Evolutionary conservation across 2,329 filamentous ascomycete genomes (phyloP).

Genomic region (Emericellopsis cladophorae): DNA sequence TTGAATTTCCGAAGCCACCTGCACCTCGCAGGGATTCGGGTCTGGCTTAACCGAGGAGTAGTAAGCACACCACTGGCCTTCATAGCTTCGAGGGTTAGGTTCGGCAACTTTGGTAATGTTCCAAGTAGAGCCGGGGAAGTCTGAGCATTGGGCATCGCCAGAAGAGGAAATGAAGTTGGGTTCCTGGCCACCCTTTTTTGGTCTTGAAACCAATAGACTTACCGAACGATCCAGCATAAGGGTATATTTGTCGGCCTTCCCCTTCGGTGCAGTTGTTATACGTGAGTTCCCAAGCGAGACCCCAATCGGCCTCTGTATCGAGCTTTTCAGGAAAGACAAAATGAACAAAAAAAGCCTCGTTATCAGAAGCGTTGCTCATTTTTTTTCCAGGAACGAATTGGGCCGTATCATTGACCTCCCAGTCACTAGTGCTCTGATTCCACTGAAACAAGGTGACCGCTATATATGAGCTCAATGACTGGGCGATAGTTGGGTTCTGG

Average conservation of each 20-base stretch:
- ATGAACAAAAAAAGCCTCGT: slow-evolving; percentile 1
- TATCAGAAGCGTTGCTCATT: slow-evolving; percentile 1
- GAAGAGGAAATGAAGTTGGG: not conserved
- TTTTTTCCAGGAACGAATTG: not conserved
- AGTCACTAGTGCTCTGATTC: slow-evolving; percentile 3
- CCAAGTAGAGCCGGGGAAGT: not conserved
- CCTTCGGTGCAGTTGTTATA: slow-evolving; percentile 1
- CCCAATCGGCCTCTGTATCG: slow-evolving; percentile 1
- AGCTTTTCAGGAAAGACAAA: not conserved
- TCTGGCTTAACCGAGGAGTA: not conserved
- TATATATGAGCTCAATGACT: slow-evolving; percentile 1
- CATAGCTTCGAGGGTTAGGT: not conserved
- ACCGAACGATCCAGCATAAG: not conserved
- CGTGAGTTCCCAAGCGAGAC: not conserved
- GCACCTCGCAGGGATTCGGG: slow-evolving; percentile 1
- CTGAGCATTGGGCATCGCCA: not conserved
- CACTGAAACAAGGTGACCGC: slow-evolving; percentile 1
- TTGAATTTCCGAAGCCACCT: slow-evolving; percentile 34
- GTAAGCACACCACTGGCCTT: not conserved
- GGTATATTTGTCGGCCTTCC: not conserved
- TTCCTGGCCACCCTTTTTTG: slow-evolving; percentile 1
- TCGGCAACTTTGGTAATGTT: slow-evolving; percentile 1
- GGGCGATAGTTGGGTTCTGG: slow-evolving; percentile 2
- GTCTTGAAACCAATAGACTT: not conserved
- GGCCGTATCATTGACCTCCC: slow-evolving; percentile 1